phyloP scores from a whole-genome alignment of 192 early-diverging fungal genomes.

The Phycomyces nitens region DNA sequence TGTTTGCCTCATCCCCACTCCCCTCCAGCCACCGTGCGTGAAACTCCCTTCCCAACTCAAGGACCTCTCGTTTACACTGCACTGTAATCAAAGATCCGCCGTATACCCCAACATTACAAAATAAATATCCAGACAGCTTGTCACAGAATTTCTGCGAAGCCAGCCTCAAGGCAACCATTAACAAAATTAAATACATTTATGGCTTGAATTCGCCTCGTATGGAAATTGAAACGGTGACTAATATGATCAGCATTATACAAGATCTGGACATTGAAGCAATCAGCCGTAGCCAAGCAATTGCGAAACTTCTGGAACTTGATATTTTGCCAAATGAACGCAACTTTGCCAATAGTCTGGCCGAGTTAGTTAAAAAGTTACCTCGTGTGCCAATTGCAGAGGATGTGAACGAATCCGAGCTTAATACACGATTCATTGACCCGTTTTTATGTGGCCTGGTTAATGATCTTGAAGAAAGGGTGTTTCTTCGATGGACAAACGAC shows the following conservation, averaged over 20 bases:
- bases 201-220: neutral
- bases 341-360: neutral
- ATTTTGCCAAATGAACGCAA: conserved; percentile 6
- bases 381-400: conserved; percentile 9
- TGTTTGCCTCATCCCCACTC: too few relatives aligned
- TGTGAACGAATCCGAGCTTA: conserved; percentile 3
- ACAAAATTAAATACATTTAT: conserved; percentile 1
- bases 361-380: conserved; percentile 8
- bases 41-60: too few relatives aligned
- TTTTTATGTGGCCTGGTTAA: neutral
- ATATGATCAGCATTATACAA: conserved; percentile 3
- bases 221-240: neutral
- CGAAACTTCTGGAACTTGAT: conserved; percentile 5
- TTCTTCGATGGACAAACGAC: conserved; percentile 2
- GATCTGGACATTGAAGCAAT: neutral
- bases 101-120: too few relatives aligned
- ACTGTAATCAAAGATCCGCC: too few relatives aligned
- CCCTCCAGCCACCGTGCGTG: too few relatives aligned
- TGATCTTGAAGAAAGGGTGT: neutral
- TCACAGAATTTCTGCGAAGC: neutral
- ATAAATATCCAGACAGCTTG: conserved; percentile 1
- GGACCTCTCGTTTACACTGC: too few relatives aligned
- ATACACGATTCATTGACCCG: neutral
- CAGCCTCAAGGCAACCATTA: neutral
- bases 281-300: neutral